Evolutionary conservation across 2,329 filamentous ascomycete species (phyloP), one percentile per base, ranked within the genome.

Genomic region (Trichoderma koningiopsis): DNA sequence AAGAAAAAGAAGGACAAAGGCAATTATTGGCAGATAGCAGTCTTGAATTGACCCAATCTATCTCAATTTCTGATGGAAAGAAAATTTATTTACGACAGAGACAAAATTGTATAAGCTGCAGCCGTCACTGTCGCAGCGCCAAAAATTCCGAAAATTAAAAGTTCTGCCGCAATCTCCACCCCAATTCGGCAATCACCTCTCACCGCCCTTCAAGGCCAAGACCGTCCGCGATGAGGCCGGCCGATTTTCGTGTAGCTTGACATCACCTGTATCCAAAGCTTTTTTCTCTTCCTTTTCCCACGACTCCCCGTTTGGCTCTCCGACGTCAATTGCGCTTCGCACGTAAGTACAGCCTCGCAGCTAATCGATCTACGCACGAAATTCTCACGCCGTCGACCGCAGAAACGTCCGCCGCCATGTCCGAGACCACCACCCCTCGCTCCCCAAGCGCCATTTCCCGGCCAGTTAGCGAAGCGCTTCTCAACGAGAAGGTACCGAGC

Each of bases 401-500:
- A 69, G 60, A 24, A 70, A 69, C 66, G 69, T 69, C 60, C 49
- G 58, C 29, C 78, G 83, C 75, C 77, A 89, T 89, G 87, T 81
- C 87, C 75, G 85, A 87, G 76, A 83, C 84, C 85, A 75, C 77
- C 70, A 72, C 75, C 72, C 76, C 77, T 79, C 82, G 87, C 77
- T 82, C 86, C 73, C 86, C 89, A 76, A 86, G 87, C 81, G 86
- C 88, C 73, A 87, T 92, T 79, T 87, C 91, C 81, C 89, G 93
- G 82, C 95, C 96, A 73, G 92, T 97, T 84, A 98, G 95, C 87
- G 96, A 99, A 87, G 93, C 95, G 79, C 89, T 99, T 77, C 89
- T 99, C 79, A 98, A 98, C 83, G 96, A 99, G 85, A 99, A 99
- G 94, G 96, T 97, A 89, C 73, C 78, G 58, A 64, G 27, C 57